These are phyloP conservation scores for Fusarium anthophilum DNA, from an alignment of 2,329 filamentous ascomycete genomes.

Conservation along the genomic window DNA sequence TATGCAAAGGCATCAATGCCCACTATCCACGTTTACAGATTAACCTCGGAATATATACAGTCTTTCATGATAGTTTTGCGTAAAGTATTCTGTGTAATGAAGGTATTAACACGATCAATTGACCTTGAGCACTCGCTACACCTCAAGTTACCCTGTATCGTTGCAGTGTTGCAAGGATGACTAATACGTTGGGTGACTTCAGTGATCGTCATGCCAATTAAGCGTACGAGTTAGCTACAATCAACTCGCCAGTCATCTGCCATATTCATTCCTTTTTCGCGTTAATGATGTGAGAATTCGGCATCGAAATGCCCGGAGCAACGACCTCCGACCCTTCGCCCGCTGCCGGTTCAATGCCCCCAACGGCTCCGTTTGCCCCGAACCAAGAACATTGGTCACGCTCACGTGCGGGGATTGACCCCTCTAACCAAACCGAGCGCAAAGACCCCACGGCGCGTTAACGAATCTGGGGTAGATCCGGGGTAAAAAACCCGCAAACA, in stretches of 20 bases:
- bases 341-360: neutral
- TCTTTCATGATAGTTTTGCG: fast-evolving
- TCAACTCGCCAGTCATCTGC: fast-evolving
- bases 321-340: neutral
- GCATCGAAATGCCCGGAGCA: neutral
- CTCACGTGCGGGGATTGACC: neutral
- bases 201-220: neutral
- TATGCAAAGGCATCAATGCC: fast-evolving
- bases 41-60: fast-evolving
- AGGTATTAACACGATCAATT: fast-evolving
- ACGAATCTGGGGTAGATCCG: constrained; percentile 33
- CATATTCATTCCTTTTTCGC: neutral
- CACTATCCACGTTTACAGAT: fast-evolving
- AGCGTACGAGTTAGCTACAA: neutral
- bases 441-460: neutral
- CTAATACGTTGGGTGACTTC: fast-evolving
- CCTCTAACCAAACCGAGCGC: neutral
- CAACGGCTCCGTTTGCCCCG: constrained; percentile 21
- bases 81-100: fast-evolving
- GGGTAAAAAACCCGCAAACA: neutral
- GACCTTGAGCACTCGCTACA: fast-evolving
- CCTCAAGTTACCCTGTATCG: neutral
- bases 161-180: fast-evolving
- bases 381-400: neutral
- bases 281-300: neutral